These are phyloP conservation scores for Pseudogymnoascus sp. DNA, from an alignment of 2,329 filamentous ascomycete species.

Conservation along the genomic window DNA sequence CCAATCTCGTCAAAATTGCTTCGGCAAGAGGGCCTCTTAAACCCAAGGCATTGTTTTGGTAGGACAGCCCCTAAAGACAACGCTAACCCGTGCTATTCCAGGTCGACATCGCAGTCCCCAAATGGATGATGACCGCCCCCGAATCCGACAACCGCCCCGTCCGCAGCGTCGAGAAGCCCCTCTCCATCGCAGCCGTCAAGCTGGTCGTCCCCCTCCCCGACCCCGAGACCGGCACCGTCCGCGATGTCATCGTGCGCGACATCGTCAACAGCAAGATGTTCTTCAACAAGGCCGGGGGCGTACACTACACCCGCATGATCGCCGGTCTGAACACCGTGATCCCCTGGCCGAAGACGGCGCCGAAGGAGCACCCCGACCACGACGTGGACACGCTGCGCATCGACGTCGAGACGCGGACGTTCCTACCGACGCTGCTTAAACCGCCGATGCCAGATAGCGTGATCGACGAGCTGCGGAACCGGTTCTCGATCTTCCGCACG, in stretches of 20 bases:
- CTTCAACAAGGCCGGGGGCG: constrained; percentile 42
- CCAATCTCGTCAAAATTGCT: neutral
- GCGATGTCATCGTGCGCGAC: constrained; percentile 71
- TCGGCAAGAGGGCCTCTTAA: neutral
- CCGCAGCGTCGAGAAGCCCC: constrained; percentile 41
- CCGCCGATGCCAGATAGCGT: constrained; percentile 72
- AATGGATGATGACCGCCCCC: constrained; percentile 33
- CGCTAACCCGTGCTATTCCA: constrained; percentile 13
- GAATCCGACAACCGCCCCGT: constrained; percentile 32
- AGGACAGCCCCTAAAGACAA: neutral
- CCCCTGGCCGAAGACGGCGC: constrained; percentile 60
- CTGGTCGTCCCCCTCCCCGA: constrained; percentile 72
- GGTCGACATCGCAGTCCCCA: constrained; percentile 34
- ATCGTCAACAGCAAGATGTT: constrained; percentile 46
- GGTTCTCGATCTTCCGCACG: constrained; percentile 73
- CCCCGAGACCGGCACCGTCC: constrained; percentile 51
- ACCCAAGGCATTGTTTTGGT: neutral
- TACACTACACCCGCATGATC: constrained; percentile 50
- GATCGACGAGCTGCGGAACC: constrained; percentile 77
- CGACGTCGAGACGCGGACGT: constrained; percentile 66
- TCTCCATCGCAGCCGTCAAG: constrained; percentile 65
- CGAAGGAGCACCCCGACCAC: constrained; percentile 44
- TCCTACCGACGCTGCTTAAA: constrained; percentile 65
- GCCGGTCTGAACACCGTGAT: constrained; percentile 64
- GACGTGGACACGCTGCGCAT: constrained; percentile 65